Evolutionary conservation across 768 basidiomycete genomes (phyloP).

Genomic region (Mycena indigotica): DNA sequence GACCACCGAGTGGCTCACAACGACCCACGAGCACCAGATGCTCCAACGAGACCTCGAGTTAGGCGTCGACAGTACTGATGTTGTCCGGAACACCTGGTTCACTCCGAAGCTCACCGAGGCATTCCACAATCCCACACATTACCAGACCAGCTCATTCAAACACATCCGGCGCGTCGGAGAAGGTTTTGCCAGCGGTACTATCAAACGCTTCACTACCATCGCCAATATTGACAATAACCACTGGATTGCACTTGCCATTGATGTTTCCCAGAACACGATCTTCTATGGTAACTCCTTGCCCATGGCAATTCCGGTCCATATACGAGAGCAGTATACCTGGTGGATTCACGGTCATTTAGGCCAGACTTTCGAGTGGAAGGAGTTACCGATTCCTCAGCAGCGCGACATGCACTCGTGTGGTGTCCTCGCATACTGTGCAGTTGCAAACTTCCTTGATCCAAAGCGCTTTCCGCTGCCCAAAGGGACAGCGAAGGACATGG

Average conservation of each 20-base stretch:
- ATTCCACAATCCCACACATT: slow-evolving; percentile 1
- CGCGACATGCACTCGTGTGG: background rate
- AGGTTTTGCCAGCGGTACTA: slow-evolving; percentile 1
- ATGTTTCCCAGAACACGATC: background rate
- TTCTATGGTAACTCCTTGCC: background rate
- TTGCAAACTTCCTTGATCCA: background rate
- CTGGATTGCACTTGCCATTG: slow-evolving; percentile 10
- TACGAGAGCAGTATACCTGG: background rate
- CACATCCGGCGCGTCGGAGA: slow-evolving; percentile 8
- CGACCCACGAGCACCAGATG: slow-evolving; percentile 8
- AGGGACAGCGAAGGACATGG: slow-evolving; percentile 3
- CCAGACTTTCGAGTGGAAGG: background rate
- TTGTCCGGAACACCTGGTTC: slow-evolving; percentile 4
- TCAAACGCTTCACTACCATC: slow-evolving; percentile 1
- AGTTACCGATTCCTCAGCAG: background rate
- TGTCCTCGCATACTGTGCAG: background rate
- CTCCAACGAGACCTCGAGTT: slow-evolving; percentile 7
- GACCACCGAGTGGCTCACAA: slow-evolving; percentile 9
- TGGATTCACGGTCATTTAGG: background rate
- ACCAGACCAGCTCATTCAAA: background rate
- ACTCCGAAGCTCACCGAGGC: background rate
- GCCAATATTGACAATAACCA: slow-evolving; percentile 6
- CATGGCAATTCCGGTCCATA: background rate
- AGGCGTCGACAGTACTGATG: background rate
- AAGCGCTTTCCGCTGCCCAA: slow-evolving; percentile 8